A percentile compares a stretch with the other conserved stretches of the same genome.
Conservation (phyloP, 129 eudicot species). For the Flaveria brownii region DNA sequence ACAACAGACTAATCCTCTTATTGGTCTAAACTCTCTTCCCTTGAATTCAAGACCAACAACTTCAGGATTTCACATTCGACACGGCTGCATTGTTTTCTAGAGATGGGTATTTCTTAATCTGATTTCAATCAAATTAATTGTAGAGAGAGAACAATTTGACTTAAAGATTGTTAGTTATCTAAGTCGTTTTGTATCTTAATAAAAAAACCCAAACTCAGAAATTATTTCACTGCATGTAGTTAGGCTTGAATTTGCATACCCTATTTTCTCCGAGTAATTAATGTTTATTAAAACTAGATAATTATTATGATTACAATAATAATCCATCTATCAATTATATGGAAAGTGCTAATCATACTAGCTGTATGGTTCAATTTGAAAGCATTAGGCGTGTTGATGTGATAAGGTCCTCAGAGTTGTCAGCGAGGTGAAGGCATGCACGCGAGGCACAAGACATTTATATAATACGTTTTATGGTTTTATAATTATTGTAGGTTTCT, state of each 20-base stretch:
- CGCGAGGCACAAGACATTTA: no score
- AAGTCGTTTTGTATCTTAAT: neutral
- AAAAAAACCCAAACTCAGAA: neutral
- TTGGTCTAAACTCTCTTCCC: slow-evolving; percentile 11
- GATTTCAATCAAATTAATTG: neutral
- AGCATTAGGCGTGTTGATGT: no score
- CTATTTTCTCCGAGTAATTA: neutral
- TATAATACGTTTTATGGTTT: no score
- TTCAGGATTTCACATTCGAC: slow-evolving; percentile 13
- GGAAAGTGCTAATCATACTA: neutral
- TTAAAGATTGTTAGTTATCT: neutral
- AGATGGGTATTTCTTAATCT: neutral
- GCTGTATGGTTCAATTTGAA: neutral
- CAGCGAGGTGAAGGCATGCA: no score
- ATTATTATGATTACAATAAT: neutral
- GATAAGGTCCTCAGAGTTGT: no score
- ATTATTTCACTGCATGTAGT: neutral
- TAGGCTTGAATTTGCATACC: no score
- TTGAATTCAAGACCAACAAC: slow-evolving; percentile 10
- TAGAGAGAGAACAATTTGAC: neutral
- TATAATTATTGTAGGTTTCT: no score
- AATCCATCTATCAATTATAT: neutral
- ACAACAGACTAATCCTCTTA: slow-evolving; percentile 19
- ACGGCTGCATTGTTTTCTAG: neutral
- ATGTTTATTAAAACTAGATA: neutral